Evolutionary conservation across 78 protist genomes (phyloP), one percentile per base, ranked within the genome.

Genomic region (Dictyostelium citrinum): DNA sequence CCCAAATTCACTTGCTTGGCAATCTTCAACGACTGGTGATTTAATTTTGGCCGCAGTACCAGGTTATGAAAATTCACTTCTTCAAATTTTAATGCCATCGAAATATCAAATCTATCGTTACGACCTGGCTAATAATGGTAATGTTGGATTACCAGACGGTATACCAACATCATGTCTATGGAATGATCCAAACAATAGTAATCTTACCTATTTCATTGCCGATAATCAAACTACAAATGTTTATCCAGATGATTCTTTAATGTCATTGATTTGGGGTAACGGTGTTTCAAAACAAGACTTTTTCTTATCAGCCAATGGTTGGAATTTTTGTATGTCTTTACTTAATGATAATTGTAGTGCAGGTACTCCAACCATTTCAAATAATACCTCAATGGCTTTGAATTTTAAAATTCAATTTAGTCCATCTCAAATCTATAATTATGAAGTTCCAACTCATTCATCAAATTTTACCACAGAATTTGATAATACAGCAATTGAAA

Each of bases 31-130:
- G 71, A 78, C 67, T 16, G 31, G 83, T 49, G 71, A 49, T 31
- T 27, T 78, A 22, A 12, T 78, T 29, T 20, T 3, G 9, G 83
- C 83, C 0, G 61, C 71, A 1, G 27, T 78, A 14, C 61, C 68
- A 7, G 83, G 83, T 17, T 78, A 78, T 78, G 83, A 78, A 78
- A 41, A 29, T 22, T 78, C 83, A 78, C 14, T 78, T 2, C 41
- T 78, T 12, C 83, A 78, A 78, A 16, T 29, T 27, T 49, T 78
- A 27, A 41, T 78, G 68, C 83, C 83, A 24, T 8, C 83, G 1
- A 78, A 49, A 43, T 78, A 14, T 49, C 83, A 78, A 78, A 78
- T 78, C 33, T 78, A 78, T 37, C 27, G 24, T 72, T 72, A 16
- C 3, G 79, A 72, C 20, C 12, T 2, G 8, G 17, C 14, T 17